Conservation (phyloP, 345 rosid species). For the Capsella bursapastoris region DNA sequence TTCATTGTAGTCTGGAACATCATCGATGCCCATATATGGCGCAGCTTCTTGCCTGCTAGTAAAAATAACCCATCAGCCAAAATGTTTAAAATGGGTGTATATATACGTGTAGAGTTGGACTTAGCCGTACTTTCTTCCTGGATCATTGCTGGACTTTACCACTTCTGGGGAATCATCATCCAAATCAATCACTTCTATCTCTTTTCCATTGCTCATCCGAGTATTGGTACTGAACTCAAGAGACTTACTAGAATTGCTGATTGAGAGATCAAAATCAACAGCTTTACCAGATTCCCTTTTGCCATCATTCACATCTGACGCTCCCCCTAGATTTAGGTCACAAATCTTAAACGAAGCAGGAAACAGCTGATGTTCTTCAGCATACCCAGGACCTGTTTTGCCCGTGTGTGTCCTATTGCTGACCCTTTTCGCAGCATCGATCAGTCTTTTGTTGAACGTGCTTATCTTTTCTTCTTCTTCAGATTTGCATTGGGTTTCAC, state of each 20-base stretch:
- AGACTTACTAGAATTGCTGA: conserved; percentile 63
- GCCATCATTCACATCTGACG: conserved; percentile 54
- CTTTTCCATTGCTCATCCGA: conserved; percentile 57
- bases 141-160: conserved; percentile 55
- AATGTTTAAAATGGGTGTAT: neutral
- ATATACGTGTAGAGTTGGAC: conserved; percentile 9
- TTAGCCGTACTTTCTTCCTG: conserved; percentile 63
- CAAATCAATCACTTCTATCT: conserved; percentile 88
- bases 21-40: conserved; percentile 59
- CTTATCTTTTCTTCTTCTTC: conserved; percentile 42
- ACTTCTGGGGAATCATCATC: conserved; percentile 72
- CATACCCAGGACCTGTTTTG: conserved; percentile 49
- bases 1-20: conserved; percentile 73
- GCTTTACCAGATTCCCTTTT: conserved; percentile 54
- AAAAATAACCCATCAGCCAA: conserved; percentile 16
- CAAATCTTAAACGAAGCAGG: conserved; percentile 87
- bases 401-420: conserved; percentile 43
- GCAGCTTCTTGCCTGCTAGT: conserved; percentile 61
- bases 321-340: conserved; percentile 88
- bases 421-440: conserved; percentile 29
- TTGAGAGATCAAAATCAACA: conserved; percentile 79
- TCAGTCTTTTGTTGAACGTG: conserved; percentile 44
- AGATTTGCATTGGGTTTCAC: conserved; percentile 39
- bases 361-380: conserved; percentile 78
- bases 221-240: conserved; percentile 53